phyloP scores from a whole-genome alignment of 192 early-diverging fungal genomes.

The Entomortierella chlamydospora region DNA sequence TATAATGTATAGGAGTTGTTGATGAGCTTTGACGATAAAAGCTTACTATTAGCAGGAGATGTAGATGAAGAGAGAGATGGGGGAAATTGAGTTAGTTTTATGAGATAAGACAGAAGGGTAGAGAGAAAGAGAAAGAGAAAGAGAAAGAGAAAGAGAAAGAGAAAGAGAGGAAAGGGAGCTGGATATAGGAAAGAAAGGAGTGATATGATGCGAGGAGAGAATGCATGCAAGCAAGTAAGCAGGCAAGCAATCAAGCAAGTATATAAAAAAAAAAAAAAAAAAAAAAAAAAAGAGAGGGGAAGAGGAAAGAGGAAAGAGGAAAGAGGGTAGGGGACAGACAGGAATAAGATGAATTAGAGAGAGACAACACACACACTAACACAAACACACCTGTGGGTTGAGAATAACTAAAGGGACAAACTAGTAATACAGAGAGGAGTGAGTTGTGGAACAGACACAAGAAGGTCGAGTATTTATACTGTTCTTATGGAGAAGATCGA shows the following conservation, averaged over 20 bases:
- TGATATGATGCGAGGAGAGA: background rate
- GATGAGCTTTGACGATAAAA: background rate
- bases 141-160: background rate
- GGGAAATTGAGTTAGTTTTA: background rate
- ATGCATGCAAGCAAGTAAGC: background rate
- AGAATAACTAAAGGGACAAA: too few species aligned
- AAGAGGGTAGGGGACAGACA: background rate
- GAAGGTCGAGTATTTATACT: too few species aligned
- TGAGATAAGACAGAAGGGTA: too few species aligned
- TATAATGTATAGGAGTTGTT: background rate
- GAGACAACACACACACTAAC: too few species aligned
- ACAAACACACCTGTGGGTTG: too few species aligned
- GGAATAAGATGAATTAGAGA: too few species aligned
- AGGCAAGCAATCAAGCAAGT: too few species aligned
- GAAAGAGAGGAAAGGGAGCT: background rate
- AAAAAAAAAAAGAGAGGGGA: background rate
- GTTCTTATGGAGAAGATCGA: too few species aligned
- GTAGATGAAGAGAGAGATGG: background rate
- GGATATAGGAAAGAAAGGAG: background rate
- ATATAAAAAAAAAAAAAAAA: background rate
- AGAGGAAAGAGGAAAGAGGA: background rate
- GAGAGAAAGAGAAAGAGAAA: slow-evolving; percentile 3
- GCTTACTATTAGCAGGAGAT: background rate
- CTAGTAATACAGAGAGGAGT: too few species aligned
- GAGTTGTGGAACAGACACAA: too few species aligned